Evolutionary conservation across 495 filamentous ascomycete species (phyloP), one percentile per base, ranked within the genome.

Genomic region (Lepidopterella palustris): DNA sequence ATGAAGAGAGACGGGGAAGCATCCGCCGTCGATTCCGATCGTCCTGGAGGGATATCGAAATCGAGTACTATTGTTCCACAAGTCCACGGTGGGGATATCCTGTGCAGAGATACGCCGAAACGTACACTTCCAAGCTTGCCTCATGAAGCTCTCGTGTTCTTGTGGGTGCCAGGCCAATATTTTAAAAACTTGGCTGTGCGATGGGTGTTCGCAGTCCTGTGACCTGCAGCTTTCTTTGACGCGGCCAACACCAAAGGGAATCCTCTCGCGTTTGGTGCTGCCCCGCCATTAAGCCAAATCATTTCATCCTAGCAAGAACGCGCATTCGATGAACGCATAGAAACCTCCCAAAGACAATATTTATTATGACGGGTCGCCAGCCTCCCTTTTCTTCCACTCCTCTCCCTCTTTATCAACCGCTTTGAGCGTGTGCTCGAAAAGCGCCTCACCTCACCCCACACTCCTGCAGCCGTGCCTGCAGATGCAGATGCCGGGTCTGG

Each of bases 401-500:
- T 42, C 18, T 35, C 31, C 6, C 31, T 15, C 31, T 15, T 15
- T 35, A 6, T 6, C 6, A 35, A 6, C 31, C 31, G 13, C 2
- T 18, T 42, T 18, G 9, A 2, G 35, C 35, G 35, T 42, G 35
- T 42, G 35, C 13, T 42, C 35, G 13, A 42, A 13, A 42, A 18
- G 35, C 9, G 13, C 18, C 35, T 42, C 35, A 18, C 35, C 35
- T 18, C 3, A 11, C 31, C 35, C 13, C 2, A 18, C 35, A 42
- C 68, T 74, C 51, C 50, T 23, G 50, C 53, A 39, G 23, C 57
- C 15, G 48, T 20, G 28, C 15, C 45, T 51, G 13, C 52, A 56
- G 59, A 56, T n/a, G 45, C 52, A 18, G 18, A 10, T 56, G 45
- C 51, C 29, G 47, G 52, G n/a, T n/a, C n/a, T n/a, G n/a, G n/a